A percentile compares a stretch with the other conserved stretches of the same genome.
Evolutionary conservation across 257 asterid genomes (phyloP).

Genomic region (Penstemon barbatus): DNA sequence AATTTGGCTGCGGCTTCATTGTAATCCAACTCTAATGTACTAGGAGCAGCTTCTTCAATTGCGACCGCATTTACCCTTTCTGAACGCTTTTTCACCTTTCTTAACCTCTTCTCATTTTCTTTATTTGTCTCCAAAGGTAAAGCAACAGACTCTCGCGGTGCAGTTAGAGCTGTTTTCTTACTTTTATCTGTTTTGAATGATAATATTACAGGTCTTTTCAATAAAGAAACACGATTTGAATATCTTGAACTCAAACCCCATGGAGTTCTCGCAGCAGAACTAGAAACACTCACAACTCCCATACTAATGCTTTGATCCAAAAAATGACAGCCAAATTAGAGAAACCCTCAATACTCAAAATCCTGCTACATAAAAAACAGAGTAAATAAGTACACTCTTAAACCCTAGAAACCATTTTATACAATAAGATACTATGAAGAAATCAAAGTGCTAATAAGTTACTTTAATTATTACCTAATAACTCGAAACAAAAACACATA

Average conservation of each 20-base stretch:
- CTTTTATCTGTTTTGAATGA: conserved; percentile 59
- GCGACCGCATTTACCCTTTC: conserved; percentile 61
- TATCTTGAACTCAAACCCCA: conserved; percentile 41
- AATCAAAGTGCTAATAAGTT: background rate
- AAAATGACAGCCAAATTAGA: conserved; percentile 5
- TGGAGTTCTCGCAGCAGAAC: conserved; percentile 49
- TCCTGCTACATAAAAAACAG: background rate
- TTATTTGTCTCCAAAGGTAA: conserved; percentile 57
- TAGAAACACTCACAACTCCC: conserved; percentile 57
- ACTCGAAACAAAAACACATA: background rate
- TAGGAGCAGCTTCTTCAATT: conserved; percentile 48
- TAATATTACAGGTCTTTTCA: conserved; percentile 52
- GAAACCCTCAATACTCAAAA: background rate
- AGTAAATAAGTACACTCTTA: background rate
- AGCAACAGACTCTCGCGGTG: conserved; percentile 55
- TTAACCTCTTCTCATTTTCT: conserved; percentile 45
- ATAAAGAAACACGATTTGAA: conserved; percentile 39
- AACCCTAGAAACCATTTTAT: background rate
- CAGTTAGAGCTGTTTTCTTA: conserved; percentile 49
- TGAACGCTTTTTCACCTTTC: conserved; percentile 41
- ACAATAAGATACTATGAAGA: background rate
- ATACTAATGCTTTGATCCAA: conserved; percentile 38
- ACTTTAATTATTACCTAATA: background rate
- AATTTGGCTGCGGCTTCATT: conserved; percentile 82
- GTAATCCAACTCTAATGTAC: conserved; percentile 62